phyloP scores from a whole-genome alignment of 495 filamentous ascomycete genomes.

The Talaromyces ruber region DNA sequence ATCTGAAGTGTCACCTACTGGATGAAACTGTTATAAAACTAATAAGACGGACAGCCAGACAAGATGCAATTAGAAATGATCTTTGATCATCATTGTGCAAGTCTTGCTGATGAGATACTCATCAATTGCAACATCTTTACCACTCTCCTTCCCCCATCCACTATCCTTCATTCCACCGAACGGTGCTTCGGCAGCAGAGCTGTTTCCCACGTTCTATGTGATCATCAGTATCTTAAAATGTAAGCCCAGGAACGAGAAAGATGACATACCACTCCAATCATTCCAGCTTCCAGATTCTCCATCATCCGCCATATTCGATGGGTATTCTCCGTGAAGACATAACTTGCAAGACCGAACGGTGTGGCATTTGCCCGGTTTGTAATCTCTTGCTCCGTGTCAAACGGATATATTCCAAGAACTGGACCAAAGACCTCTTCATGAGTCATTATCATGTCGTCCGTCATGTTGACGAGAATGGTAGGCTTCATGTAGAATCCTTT shows the following conservation, averaged over 20 bases:
- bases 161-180: slow-evolving; percentile 46
- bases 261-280: slow-evolving; percentile 22
- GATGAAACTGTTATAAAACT: not conserved
- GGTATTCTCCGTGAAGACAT: slow-evolving; percentile 19
- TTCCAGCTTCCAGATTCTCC: slow-evolving; percentile 20
- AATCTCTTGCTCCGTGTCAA: slow-evolving; percentile 22
- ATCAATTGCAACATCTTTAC: not conserved
- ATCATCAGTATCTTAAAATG: not conserved
- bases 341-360: slow-evolving; percentile 19
- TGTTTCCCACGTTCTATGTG: slow-evolving; percentile 32
- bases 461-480: slow-evolving; percentile 64
- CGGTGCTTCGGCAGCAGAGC: slow-evolving; percentile 31
- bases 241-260: not conserved
- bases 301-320: slow-evolving; percentile 16
- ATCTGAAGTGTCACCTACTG: not conserved
- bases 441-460: slow-evolving; percentile 23
- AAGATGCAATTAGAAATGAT: slow-evolving; percentile 7
- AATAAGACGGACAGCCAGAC: too few relatives aligned
- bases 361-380: slow-evolving; percentile 18
- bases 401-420: slow-evolving; percentile 14
- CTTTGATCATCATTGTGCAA: slow-evolving; percentile 1
- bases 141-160: slow-evolving; percentile 35
- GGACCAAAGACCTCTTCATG: slow-evolving; percentile 23
- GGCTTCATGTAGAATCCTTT: slow-evolving; percentile 50
- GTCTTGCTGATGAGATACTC: slow-evolving; percentile 4